These are phyloP conservation scores for Aspergillus sclerotioniger DNA, from an alignment of 495 filamentous ascomycete genomes.

Conservation along the genomic window DNA sequence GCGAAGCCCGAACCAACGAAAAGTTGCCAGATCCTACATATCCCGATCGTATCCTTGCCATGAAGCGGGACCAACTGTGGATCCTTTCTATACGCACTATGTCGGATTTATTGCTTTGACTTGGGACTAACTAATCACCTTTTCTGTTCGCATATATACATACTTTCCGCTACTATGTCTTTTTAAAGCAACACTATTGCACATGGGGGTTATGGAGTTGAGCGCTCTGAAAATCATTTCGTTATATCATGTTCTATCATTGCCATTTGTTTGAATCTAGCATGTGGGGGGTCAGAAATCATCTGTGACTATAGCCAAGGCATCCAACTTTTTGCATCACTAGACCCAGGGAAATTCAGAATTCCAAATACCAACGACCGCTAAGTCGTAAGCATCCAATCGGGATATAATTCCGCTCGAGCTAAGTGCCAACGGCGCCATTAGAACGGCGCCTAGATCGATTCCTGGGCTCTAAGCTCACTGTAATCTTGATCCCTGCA, in stretches of 20 bases:
- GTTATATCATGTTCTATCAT: background rate
- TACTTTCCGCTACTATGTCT: background rate
- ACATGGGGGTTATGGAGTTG: background rate
- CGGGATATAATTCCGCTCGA: background rate
- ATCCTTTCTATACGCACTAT: background rate
- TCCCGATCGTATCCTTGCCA: constrained; percentile 30
- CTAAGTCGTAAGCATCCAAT: background rate
- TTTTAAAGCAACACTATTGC: background rate
- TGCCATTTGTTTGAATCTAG: background rate
- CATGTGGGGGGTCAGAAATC: background rate
- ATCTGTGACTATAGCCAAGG: background rate
- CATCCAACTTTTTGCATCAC: background rate
- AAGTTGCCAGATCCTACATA: constrained; percentile 26
- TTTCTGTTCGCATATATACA: background rate
- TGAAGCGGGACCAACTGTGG: constrained; percentile 8
- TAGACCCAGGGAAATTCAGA: background rate
- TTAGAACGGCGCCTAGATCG: background rate
- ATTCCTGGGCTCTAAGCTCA: background rate
- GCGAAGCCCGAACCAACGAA: constrained; percentile 3
- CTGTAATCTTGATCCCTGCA: background rate
- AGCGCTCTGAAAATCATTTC: background rate
- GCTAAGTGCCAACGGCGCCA: background rate
- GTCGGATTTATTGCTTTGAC: background rate
- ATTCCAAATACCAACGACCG: background rate
- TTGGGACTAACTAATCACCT: background rate